Percentiles rank a stretch among this genome's conserved stretches.
Conservation (phyloP, 164 flowering plant genomes). For the Aristolochia fimbriata region DNA sequence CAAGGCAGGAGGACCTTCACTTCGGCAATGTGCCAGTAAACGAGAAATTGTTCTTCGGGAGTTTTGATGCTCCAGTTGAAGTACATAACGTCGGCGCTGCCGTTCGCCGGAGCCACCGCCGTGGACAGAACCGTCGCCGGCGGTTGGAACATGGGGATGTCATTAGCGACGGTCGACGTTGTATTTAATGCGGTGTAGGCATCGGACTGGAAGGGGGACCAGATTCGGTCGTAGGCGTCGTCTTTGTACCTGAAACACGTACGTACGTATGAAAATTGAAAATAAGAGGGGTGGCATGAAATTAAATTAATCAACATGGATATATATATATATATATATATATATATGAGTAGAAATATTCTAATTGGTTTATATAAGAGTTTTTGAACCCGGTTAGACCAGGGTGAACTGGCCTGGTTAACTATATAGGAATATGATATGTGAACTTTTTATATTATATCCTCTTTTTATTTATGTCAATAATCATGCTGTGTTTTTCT, state of each 20-base stretch:
- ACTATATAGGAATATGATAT: no score
- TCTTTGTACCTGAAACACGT: constrained; percentile 1
- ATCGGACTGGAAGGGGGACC: background rate
- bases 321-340: no score
- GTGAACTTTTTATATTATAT: no score
- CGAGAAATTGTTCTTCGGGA: constrained; percentile 4
- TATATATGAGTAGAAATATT: no score
- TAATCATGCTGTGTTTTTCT: no score
- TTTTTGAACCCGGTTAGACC: no score
- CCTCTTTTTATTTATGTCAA: no score
- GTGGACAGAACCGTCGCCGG: background rate
- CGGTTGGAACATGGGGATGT: background rate
- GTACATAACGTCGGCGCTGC: background rate
- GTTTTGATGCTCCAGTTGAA: background rate
- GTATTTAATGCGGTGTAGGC: background rate
- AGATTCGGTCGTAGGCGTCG: background rate
- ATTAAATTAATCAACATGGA: no score
- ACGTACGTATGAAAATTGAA: no score
- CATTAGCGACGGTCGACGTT: background rate
- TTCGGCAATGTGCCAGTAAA: constrained; percentile 32
- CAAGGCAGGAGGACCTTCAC: constrained; percentile 9
- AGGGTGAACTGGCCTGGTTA: no score
- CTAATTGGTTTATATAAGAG: no score
- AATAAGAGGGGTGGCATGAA: no score
- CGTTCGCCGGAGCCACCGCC: background rate